Conservation (phyloP, 2,329 filamentous ascomycete genomes). For the Sporothrix variecibatus region DNA sequence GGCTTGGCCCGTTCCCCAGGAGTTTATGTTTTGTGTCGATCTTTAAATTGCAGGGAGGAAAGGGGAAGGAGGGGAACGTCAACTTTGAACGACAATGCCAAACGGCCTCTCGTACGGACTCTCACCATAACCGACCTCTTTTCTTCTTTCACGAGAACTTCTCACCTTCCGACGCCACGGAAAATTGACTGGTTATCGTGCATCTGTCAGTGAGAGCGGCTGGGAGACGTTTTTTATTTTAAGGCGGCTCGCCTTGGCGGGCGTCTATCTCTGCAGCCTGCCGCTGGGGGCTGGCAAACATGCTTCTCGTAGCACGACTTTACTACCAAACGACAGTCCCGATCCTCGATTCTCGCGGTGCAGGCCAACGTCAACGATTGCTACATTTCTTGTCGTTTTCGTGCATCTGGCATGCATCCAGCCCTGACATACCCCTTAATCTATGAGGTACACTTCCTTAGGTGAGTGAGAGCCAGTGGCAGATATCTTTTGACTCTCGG, state of each 20-base stretch:
- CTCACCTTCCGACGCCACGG: not conserved
- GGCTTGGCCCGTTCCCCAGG: not conserved
- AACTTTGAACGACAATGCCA: not conserved
- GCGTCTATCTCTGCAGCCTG: conserved; percentile 8
- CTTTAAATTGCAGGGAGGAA: conserved; percentile 14
- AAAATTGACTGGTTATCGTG: not conserved
- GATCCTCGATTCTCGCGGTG: conserved; percentile 4
- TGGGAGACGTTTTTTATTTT: not conserved
- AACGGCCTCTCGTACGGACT: not conserved
- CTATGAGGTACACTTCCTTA: not conserved
- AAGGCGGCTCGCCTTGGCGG: not conserved
- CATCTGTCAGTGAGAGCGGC: not conserved
- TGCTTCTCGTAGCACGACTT: not conserved
- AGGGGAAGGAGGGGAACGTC: not conserved
- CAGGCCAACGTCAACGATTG: not conserved
- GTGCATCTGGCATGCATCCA: not conserved
- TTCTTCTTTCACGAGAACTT: not conserved
- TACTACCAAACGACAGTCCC: not conserved
- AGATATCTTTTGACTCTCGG: not conserved
- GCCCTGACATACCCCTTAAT: conserved; percentile 6
- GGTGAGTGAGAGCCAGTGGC: not conserved
- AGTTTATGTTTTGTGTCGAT: not conserved
- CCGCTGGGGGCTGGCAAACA: not conserved
- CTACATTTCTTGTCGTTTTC: not conserved
- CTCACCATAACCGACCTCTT: not conserved